phyloP scores from a whole-genome alignment of 371 early-diverging fungal genomes.

The Batkoa obscura region DNA sequence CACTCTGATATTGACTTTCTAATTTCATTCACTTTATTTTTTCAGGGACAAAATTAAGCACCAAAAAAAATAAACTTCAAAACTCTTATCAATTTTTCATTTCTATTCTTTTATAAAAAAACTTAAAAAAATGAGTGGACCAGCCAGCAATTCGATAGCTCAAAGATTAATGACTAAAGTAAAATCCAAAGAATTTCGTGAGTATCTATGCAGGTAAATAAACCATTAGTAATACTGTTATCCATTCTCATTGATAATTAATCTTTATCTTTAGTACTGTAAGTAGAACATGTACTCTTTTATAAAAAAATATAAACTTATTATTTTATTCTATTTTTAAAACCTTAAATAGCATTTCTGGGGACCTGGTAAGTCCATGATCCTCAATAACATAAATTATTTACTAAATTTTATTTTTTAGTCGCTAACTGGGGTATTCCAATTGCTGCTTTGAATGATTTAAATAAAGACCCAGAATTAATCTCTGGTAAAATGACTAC shows the following conservation, averaged over 20 bases:
- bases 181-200: conserved; percentile 6
- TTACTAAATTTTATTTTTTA: conserved; percentile 11
- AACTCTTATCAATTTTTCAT: no score
- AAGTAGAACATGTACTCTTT: neutral
- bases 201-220: conserved; percentile 10
- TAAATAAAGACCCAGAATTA: conserved; percentile 72
- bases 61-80: no score
- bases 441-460: conserved; percentile 85
- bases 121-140: neutral
- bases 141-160: neutral
- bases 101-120: no score
- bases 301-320: neutral
- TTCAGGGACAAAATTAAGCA: no score
- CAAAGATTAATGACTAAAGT: neutral
- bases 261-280: neutral
- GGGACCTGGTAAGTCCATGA: conserved; percentile 45
- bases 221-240: neutral
- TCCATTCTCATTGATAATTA: neutral
- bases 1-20: no score
- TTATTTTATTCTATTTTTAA: neutral
- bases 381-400: neutral
- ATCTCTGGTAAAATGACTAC: conserved; percentile 91
- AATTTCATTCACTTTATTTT: no score
- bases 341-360: conserved; percentile 49
- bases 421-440: conserved; percentile 97